A percentile compares a stretch with the other conserved stretches of the same genome.
These are phyloP conservation scores for Talaromyces pinophilus DNA, from an alignment of 2,329 filamentous ascomycete genomes.

Conservation along the genomic window DNA sequence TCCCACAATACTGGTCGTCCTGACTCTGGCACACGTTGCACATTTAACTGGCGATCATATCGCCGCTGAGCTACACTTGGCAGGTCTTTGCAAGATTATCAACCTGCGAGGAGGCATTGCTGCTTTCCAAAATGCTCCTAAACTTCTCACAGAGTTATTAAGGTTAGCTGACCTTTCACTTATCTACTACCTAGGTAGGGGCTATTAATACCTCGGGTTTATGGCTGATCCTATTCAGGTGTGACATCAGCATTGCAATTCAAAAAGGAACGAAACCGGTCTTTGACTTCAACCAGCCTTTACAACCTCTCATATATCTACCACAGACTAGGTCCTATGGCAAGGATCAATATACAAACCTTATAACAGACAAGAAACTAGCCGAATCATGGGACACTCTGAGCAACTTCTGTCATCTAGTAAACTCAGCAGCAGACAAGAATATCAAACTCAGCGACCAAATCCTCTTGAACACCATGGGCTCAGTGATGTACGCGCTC, in stretches of 20 bases:
- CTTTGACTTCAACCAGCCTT: background rate
- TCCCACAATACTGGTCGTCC: background rate
- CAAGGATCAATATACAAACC: background rate
- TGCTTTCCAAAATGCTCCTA: background rate
- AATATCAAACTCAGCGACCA: background rate
- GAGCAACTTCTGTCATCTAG: background rate
- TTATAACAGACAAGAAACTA: background rate
- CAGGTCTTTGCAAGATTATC: background rate
- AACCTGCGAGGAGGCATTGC: background rate
- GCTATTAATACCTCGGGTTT: background rate
- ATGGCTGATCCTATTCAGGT: background rate
- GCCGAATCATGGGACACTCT: background rate
- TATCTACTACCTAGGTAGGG: background rate
- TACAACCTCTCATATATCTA: background rate
- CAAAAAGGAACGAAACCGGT: background rate
- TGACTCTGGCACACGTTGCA: background rate
- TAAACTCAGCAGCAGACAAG: background rate
- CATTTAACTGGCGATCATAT: background rate
- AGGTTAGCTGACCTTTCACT: background rate
- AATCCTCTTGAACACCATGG: background rate
- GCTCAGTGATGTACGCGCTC: background rate
- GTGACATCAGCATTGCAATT: background rate
- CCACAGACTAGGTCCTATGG: background rate
- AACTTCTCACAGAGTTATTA: background rate
- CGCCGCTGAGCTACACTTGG: background rate